These are phyloP conservation scores for Hamiltosporidium tvaerminnensis DNA, from an alignment of 371 early-diverging fungal species.

Conservation along the genomic window DNA sequence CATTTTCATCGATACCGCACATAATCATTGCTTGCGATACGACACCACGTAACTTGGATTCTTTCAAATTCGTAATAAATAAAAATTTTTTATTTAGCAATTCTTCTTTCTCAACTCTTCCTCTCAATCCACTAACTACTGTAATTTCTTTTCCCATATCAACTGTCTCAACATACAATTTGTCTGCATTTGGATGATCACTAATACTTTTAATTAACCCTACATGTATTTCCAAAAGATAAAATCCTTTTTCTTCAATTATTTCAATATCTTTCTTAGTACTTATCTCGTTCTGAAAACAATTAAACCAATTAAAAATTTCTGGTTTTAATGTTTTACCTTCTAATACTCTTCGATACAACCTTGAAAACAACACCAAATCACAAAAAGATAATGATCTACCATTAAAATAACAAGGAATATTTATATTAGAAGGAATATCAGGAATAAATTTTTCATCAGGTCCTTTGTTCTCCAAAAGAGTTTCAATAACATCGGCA, in stretches of 20 bases:
- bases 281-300: not conserved
- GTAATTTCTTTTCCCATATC: slow-evolving; percentile 23
- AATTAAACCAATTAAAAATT: slow-evolving; percentile 8
- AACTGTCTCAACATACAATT: slow-evolving; percentile 48
- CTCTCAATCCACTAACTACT: slow-evolving; percentile 50
- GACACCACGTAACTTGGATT: slow-evolving; percentile 37
- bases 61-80: slow-evolving; percentile 51
- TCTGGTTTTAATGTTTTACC: slow-evolving; percentile 8
- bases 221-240: slow-evolving; percentile 45
- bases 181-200: slow-evolving; percentile 48
- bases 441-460: not conserved
- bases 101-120: slow-evolving; percentile 31
- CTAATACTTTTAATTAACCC: slow-evolving; percentile 42
- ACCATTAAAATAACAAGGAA: not conserved
- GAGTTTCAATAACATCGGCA: not conserved
- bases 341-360: not conserved
- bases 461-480: not conserved
- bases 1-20: slow-evolving; percentile 36
- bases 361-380: not conserved
- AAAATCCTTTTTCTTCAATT: too few species aligned
- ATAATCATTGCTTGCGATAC: slow-evolving; percentile 53
- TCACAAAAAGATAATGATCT: not conserved
- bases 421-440: not conserved
- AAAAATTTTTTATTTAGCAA: slow-evolving; percentile 40
- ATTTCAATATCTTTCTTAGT: slow-evolving; percentile 6